Percentiles rank a stretch among this genome's conserved stretches.
phyloP scores from a whole-genome alignment of 2,329 filamentous ascomycete species.

The Trichoderma sp. region DNA sequence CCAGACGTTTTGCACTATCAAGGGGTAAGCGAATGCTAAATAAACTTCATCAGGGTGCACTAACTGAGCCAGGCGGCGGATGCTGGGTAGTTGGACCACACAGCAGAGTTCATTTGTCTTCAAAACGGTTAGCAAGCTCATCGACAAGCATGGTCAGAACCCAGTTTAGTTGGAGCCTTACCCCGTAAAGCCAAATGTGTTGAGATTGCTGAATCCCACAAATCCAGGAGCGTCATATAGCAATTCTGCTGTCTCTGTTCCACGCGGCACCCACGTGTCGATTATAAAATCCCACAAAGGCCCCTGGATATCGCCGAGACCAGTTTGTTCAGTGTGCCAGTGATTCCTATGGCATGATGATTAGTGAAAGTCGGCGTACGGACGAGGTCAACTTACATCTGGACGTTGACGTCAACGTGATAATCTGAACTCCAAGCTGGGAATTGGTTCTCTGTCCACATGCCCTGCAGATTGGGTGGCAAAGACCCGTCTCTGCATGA shows the following conservation, averaged over 20 bases:
- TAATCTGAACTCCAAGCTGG: slow-evolving; percentile 51
- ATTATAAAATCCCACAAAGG: slow-evolving; percentile 53
- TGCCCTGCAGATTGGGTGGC: slow-evolving; percentile 56
- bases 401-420: slow-evolving; percentile 57
- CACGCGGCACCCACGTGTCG: slow-evolving; percentile 52
- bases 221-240: slow-evolving; percentile 55
- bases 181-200: slow-evolving; percentile 56
- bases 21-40: neutral
- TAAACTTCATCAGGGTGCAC: neutral
- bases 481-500: slow-evolving; percentile 50
- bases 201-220: slow-evolving; percentile 56
- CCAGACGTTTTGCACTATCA: slow-evolving; percentile 56
- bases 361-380: neutral
- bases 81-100: slow-evolving; percentile 16
- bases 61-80: slow-evolving; percentile 17
- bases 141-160: slow-evolving; percentile 23
- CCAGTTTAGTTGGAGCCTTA: neutral
- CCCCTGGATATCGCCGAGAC: slow-evolving; percentile 43
- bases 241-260: slow-evolving; percentile 49
- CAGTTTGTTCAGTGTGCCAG: slow-evolving; percentile 54
- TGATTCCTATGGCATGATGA: slow-evolving; percentile 40
- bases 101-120: slow-evolving; percentile 12
- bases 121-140: slow-evolving; percentile 21
- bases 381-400: slow-evolving; percentile 41
- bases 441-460: slow-evolving; percentile 48